Evolutionary conservation across 1,284 basidiomycete genomes (phyloP), one percentile per base, ranked within the genome.

Genomic region (Heterobasidion parviporum): DNA sequence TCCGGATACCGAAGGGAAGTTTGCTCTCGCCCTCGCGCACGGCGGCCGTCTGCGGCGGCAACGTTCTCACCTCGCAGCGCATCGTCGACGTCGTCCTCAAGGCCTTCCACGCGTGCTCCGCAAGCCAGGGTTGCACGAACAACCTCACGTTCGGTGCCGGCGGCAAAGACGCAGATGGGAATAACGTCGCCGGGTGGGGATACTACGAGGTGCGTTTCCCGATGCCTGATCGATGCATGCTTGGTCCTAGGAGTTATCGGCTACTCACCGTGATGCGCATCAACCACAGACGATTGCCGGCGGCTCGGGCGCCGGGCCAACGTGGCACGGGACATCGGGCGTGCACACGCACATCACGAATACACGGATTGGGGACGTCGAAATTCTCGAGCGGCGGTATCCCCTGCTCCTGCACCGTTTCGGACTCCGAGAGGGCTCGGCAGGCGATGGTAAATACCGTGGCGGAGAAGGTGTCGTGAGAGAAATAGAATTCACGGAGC

Each of bases 1-100:
- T 98, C 60, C 82, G 78, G 60, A 92, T 98, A 45, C 95, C 95
- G 0, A 72, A 80, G 41, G 88, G 86, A 54, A 90, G 87, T 8
- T 70, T 98, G 7, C 76, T 98, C 26, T 81, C 85, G 4, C 94
- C 95, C 0, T 93, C 89, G 6, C 79, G 81, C 36, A 90, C 87
- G 0, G 94, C 93, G 0, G 94, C 94, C 0, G 93, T 97, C 2
- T 95, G 93, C 60, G 94, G 90, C 18, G 94, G 94, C 6, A 98
- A 98, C 65, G 93, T 96, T 14, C 76, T 96, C 57, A 96, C 94
- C 2, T 90, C 87, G 16, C 95, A 98, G 68, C 80, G 96, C 10
- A 93, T 98, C 52, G 94, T 96, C 0, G 96, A 98, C 64, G 93
- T 98, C 1, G 92, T 98, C 10, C 75, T 98, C 55, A 91, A 89